phyloP scores from a whole-genome alignment of 345 rosid species.

The Luvunga scandens region DNA sequence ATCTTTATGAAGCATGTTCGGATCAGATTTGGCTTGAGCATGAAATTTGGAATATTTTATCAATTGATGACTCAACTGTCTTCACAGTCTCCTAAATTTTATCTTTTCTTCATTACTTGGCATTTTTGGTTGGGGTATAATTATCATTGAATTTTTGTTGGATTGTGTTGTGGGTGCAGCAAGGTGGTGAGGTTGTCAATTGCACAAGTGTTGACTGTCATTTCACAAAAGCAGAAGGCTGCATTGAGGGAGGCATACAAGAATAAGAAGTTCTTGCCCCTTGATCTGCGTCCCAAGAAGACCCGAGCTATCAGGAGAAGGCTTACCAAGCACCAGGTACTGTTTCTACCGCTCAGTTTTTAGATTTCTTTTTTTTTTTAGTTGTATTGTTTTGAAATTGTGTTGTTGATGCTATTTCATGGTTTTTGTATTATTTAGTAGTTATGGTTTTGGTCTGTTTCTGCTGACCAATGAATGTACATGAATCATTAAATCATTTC shows the following conservation, averaged over 20 bases:
- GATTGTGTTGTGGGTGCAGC: slow-evolving; percentile 34
- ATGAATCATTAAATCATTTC: background rate
- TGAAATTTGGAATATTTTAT: too few relatives aligned
- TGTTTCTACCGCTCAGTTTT: background rate
- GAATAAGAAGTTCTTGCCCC: slow-evolving; percentile 79
- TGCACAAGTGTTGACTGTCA: slow-evolving; percentile 88
- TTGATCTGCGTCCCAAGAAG: slow-evolving; percentile 95
- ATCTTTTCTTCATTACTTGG: background rate
- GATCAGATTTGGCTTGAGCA: too few relatives aligned
- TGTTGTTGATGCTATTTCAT: background rate
- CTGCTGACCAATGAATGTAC: background rate
- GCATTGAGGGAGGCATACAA: slow-evolving; percentile 80
- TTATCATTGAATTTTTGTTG: background rate
- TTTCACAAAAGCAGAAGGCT: slow-evolving; percentile 86
- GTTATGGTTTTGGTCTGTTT: background rate
- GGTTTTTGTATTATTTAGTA: background rate
- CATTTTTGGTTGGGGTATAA: background rate
- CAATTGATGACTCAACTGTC: too few relatives aligned
- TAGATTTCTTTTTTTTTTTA: background rate
- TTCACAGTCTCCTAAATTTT: background rate
- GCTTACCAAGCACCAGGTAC: slow-evolving; percentile 93
- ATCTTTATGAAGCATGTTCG: background rate
- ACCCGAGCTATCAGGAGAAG: slow-evolving; percentile 89
- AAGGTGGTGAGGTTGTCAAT: slow-evolving; percentile 94
- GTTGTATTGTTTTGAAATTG: background rate